These are phyloP conservation scores for Monosporascus sp. DNA, from an alignment of 2,329 filamentous ascomycete genomes.

Conservation along the genomic window DNA sequence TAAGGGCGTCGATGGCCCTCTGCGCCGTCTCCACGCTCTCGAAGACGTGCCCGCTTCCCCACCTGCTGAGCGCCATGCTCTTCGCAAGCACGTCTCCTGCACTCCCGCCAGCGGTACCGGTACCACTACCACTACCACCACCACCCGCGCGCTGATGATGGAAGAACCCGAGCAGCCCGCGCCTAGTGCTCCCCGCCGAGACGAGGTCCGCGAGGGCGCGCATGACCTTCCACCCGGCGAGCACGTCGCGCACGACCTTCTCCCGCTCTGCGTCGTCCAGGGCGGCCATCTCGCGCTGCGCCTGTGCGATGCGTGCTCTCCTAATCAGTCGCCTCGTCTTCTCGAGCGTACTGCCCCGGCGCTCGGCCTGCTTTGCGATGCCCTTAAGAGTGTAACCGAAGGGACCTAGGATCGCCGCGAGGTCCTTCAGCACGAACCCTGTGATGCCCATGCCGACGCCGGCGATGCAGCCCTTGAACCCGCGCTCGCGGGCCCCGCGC, in stretches of 20 bases:
- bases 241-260: constrained; percentile 25
- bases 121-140: neutral
- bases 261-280: constrained; percentile 29
- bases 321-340: constrained; percentile 52
- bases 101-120: neutral
- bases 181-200: constrained; percentile 25
- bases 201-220: constrained; percentile 34
- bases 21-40: neutral
- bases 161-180: constrained; percentile 4
- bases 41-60: neutral
- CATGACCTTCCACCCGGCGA: constrained; percentile 37
- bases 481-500: constrained; percentile 49
- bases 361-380: constrained; percentile 52
- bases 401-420: constrained; percentile 55
- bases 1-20: neutral
- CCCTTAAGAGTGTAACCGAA: constrained; percentile 61
- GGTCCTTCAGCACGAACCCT: constrained; percentile 59
- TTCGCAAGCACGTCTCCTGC: constrained; percentile 2
- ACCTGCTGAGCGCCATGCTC: neutral
- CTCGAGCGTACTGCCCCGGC: constrained; percentile 45
- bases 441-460: constrained; percentile 57
- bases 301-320: constrained; percentile 53
- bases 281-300: constrained; percentile 38
- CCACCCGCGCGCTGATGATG: no score
- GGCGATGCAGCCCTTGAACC: constrained; percentile 45